Evolutionary conservation across 306 rosid genomes (phyloP).

Genomic region (Cyamopsis tetragonoloba): DNA sequence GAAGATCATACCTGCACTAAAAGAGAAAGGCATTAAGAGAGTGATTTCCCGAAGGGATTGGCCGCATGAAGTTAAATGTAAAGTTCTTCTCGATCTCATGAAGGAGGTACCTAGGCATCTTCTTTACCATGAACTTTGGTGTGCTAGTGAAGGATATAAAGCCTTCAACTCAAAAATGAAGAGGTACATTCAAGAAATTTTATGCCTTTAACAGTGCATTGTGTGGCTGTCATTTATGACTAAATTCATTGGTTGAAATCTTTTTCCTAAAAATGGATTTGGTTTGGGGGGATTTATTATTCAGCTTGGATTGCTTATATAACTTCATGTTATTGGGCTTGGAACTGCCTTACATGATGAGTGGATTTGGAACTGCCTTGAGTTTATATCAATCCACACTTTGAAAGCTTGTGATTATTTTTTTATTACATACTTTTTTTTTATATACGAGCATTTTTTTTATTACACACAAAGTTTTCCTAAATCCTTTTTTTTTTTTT

Average conservation of each 20-base stretch:
- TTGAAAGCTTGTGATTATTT: constrained; percentile 11
- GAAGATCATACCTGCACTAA: constrained; percentile 96
- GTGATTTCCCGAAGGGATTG: constrained; percentile 98
- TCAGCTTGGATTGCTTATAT: not conserved
- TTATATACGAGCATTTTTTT: no score
- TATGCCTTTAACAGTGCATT: constrained; percentile 20
- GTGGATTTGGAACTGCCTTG: constrained; percentile 17
- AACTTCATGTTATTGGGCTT: not conserved
- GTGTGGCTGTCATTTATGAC: constrained; percentile 12
- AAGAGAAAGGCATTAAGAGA: constrained; percentile 97
- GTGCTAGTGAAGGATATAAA: constrained; percentile 97
- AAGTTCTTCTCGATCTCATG: constrained; percentile 92
- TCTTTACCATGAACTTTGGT: constrained; percentile 93
- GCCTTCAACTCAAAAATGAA: constrained; percentile 82
- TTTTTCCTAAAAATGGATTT: constrained; percentile 2
- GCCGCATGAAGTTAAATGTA: constrained; percentile 96
- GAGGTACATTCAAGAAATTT: constrained; percentile 49
- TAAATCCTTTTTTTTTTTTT: not conserved
- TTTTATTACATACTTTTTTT: constrained; percentile 2
- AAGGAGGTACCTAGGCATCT: constrained; percentile 87
- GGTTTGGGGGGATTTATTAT: constrained; percentile 1
- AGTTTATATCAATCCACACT: constrained; percentile 5
- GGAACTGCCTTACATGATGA: no score
- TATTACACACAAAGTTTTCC: not conserved
- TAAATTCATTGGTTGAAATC: not conserved